Conservation (phyloP, 2,329 filamentous ascomycete genomes). For the Aureobasidium uvarum region DNA sequence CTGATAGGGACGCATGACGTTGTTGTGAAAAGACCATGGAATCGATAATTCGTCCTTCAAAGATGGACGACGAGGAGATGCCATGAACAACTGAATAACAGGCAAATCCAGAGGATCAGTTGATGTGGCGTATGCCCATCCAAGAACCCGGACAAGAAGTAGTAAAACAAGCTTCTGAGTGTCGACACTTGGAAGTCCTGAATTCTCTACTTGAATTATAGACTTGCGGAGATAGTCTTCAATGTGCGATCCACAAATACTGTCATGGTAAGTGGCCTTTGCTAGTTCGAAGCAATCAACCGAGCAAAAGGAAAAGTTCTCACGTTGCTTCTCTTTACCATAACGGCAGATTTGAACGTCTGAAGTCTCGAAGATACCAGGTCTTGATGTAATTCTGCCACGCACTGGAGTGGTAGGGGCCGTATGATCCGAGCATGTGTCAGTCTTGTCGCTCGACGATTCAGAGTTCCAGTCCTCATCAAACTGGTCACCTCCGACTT, state of each 20-base stretch:
- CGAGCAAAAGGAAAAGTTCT: constrained; percentile 25
- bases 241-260: background rate
- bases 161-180: constrained; percentile 6
- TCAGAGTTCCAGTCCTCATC: constrained; percentile 2
- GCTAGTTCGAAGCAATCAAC: constrained; percentile 21
- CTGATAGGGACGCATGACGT: constrained; percentile 29
- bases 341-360: constrained; percentile 21
- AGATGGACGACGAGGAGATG: background rate
- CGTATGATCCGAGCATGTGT: background rate
- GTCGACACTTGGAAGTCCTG: background rate
- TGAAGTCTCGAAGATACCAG: constrained; percentile 11
- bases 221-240: constrained; percentile 16
- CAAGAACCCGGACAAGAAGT: constrained; percentile 26
- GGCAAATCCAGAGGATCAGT: constrained; percentile 26
- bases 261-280: constrained; percentile 14
- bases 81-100: constrained; percentile 17
- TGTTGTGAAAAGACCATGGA: constrained; percentile 29
- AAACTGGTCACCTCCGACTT: background rate
- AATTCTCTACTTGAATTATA: background rate
- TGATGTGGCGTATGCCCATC: constrained; percentile 3
- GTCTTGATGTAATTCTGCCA: background rate
- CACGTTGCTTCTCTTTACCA: background rate
- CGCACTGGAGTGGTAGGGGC: background rate
- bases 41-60: background rate
- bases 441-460: background rate